phyloP scores from a whole-genome alignment of 1,284 basidiomycete species.

The Ganoderma lucidum region DNA sequence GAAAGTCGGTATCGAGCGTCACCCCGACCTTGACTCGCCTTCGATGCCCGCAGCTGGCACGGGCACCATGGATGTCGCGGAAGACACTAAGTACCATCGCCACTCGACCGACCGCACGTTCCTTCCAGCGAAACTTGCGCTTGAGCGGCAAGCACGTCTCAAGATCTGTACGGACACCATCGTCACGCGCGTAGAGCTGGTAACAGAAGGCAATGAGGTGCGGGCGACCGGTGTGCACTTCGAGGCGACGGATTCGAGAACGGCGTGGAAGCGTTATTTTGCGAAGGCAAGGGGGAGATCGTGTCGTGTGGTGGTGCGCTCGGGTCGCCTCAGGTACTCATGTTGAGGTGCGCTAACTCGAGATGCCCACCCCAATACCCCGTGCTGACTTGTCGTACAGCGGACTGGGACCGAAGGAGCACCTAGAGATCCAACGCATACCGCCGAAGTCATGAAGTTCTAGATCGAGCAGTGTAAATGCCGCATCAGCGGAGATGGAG shows the following conservation, averaged over 20 bases:
- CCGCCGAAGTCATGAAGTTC: conserved; percentile 5
- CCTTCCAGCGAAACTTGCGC: conserved; percentile 35
- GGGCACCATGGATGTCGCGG: conserved; percentile 36
- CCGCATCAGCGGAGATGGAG: too few relatives aligned
- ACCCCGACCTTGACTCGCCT: conserved; percentile 41
- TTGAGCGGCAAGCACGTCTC: conserved; percentile 31
- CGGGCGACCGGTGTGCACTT: conserved; percentile 29
- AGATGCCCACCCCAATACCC: too few relatives aligned
- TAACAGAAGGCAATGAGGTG: conserved; percentile 11
- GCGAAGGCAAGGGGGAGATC: conserved; percentile 40
- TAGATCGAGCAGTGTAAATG: too few relatives aligned
- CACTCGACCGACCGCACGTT: conserved; percentile 41
- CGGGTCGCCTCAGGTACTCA: conserved; percentile 43
- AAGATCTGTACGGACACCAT: conserved; percentile 41
- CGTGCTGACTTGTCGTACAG: conserved; percentile 18
- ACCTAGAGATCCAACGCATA: conserved; percentile 40
- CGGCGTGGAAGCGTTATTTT: conserved; percentile 17
- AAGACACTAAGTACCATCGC: conserved; percentile 35
- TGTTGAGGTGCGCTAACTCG: conserved; percentile 40
- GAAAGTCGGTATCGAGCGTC: conserved; percentile 33
- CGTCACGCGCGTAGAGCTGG: conserved; percentile 30
- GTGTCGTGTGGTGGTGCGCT: conserved; percentile 44
- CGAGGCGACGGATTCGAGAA: conserved; percentile 16
- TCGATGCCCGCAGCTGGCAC: conserved; percentile 34
- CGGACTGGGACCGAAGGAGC: conserved; percentile 42